Percentiles rank a stretch among this genome's conserved stretches.
These are phyloP conservation scores for Sclerotiophoma versabilis DNA, from an alignment of 2,329 filamentous ascomycete genomes.

Conservation along the genomic window DNA sequence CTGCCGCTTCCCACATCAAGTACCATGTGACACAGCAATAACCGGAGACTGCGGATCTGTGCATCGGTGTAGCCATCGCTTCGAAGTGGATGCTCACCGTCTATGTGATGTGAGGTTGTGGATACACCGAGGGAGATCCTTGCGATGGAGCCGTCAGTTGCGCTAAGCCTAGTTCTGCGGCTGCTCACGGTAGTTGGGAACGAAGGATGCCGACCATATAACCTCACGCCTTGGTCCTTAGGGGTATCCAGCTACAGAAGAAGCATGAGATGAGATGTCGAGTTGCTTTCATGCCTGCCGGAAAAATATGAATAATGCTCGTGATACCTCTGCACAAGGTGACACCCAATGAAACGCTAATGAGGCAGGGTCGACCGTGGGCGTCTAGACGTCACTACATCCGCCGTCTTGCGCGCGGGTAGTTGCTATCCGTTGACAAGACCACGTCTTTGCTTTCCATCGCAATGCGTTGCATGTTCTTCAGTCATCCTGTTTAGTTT, in stretches of 20 bases:
- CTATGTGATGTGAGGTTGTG: conserved; percentile 15
- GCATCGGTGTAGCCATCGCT: conserved; percentile 18
- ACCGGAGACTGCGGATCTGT: conserved; percentile 12
- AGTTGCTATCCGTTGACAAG: conserved; percentile 12
- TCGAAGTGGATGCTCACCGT: conserved; percentile 17
- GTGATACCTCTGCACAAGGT: conserved; percentile 1
- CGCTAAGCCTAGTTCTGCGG: neutral
- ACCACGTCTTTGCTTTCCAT: conserved; percentile 13
- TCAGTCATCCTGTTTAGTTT: conserved; percentile 8
- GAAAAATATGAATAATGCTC: neutral
- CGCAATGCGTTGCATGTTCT: conserved; percentile 5
- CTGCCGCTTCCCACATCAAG: neutral
- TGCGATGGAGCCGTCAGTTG: neutral
- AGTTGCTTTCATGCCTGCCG: neutral
- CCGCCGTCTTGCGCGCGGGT: conserved; percentile 16
- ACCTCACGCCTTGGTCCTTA: conserved; percentile 1
- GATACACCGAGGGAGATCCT: conserved; percentile 3
- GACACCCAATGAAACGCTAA: conserved; percentile 37
- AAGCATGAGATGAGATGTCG: neutral
- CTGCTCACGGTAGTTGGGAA: neutral
- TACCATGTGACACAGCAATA: conserved; percentile 17
- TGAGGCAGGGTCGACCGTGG: conserved; percentile 30
- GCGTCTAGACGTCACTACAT: conserved; percentile 35
- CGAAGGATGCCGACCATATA: conserved; percentile 5
- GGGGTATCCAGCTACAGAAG: neutral